Conservation (phyloP, 2,329 filamentous ascomycete species). For the Phyllosticta citrichinensis region DNA sequence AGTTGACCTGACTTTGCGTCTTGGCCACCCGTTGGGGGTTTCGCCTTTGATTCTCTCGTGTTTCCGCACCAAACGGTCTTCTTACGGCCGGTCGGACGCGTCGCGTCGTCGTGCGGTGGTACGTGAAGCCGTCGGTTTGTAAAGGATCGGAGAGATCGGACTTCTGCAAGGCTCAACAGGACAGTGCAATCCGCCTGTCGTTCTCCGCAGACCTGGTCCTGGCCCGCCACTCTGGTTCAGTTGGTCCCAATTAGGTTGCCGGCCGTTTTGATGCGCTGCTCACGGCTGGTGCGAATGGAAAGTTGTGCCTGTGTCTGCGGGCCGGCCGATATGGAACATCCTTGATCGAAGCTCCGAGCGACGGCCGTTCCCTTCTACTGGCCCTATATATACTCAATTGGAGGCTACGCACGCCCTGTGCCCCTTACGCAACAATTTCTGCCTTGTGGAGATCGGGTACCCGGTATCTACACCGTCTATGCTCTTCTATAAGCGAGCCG, state of each 20-base stretch:
- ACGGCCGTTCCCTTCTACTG: not conserved
- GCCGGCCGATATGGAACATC: not conserved
- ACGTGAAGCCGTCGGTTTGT: not conserved
- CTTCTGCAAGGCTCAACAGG: not conserved
- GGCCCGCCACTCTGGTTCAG: not conserved
- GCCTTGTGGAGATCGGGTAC: not conserved
- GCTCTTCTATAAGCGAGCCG: not conserved
- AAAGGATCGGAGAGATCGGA: not conserved
- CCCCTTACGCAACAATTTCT: not conserved
- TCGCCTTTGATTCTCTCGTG: not conserved
- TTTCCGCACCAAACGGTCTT: not conserved
- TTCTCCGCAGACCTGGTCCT: not conserved
- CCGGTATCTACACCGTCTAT: not conserved
- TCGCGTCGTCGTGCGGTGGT: not conserved
- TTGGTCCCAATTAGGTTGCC: not conserved
- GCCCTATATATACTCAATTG: not conserved
- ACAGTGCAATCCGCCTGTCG: not conserved
- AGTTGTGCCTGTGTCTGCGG: not conserved
- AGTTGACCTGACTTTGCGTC: not conserved
- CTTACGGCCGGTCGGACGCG: not conserved
- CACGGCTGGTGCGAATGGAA: not conserved
- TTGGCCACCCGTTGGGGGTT: not conserved
- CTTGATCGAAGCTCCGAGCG: not conserved
- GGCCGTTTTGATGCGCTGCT: not conserved
- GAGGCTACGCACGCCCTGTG: not conserved